These are phyloP conservation scores for Sporisorium reilianum DNA, from an alignment of 1,284 basidiomycete genomes.

Conservation along the genomic window DNA sequence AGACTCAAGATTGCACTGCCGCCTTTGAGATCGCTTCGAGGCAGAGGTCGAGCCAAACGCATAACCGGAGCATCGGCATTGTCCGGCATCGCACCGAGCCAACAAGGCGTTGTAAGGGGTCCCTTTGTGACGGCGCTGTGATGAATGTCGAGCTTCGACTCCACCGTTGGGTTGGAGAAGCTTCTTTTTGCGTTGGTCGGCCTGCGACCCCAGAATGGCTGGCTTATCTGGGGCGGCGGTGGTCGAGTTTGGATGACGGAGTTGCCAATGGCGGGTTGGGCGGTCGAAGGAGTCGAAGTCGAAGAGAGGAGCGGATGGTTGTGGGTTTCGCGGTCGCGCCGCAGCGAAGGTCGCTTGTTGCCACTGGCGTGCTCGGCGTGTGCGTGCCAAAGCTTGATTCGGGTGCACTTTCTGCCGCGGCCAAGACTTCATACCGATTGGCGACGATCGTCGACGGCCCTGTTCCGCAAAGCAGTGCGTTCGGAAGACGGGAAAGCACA, in stretches of 20 bases:
- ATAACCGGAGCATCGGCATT: neutral
- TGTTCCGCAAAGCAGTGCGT: no score
- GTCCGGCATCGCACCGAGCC: neutral
- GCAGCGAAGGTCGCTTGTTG: neutral
- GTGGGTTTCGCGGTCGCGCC: no score
- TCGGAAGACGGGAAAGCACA: no score
- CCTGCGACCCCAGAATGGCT: neutral
- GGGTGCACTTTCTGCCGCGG: no score
- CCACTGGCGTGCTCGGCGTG: no score
- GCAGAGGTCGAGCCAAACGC: no score
- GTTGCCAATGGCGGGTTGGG: neutral
- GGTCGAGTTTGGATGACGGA: neutral
- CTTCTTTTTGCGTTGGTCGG: neutral
- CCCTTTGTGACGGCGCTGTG: neutral
- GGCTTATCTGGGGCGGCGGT: neutral
- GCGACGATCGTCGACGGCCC: no score
- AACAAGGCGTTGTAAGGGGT: neutral
- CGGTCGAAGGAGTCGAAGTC: neutral
- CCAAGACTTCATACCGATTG: neutral
- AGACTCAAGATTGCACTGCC: neutral
- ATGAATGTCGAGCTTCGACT: constrained; percentile 2
- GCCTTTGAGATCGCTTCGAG: neutral
- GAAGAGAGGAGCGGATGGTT: no score
- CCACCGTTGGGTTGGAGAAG: neutral
- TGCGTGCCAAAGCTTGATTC: neutral